Evolutionary conservation across 805 yeast species (phyloP), one percentile per base, ranked within the genome.

Genomic region (Candida odintsovae): DNA sequence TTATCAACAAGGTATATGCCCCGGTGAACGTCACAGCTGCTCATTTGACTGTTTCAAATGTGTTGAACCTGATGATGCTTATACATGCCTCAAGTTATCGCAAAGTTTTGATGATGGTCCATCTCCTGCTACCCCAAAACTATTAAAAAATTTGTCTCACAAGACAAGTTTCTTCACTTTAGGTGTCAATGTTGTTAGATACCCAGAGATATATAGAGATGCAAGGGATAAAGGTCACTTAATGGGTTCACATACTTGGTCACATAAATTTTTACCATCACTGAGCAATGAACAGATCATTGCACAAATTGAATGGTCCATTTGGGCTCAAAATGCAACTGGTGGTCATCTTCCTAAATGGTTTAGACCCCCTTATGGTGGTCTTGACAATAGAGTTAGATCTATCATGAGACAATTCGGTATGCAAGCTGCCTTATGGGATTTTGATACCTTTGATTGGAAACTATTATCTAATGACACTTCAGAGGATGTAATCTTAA

Each of bases 61-160:
- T 67, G 78, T 82, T 23, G 78, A 81, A 21, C 75, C 68, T 33
- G 94, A 86, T 64, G 98, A 90, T 60, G 80, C 86, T 6, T 75
- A 70, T 55, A 78, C 92, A 0, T 90, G 97, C 63, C 77, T 82
- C 3, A 68, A 71, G 41, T 69, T 92, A 35, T 79, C 90, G 0
- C 98, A 92, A 66, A 83, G 95, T 0, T 92, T 92, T 65, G 99
- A 92, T 63, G 98, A 92, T 63, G 98, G 99, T 0, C 99, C 99
- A 1, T 76, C 90, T 0, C 79, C 79, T 0, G 74, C 78, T 20
- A 90, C 97, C 0, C 68, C 76, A 4, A 71, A 71, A 38, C 71
- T 92, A 26, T 63, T 90, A 21, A 66, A 70, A 4, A 65, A 71
- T n/a, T 65, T 90, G 52, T 64, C 68, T 8, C 67, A 68, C 41